Conservation (phyloP, 2,329 filamentous ascomycete species). For the Keithomyces neogunnii region DNA sequence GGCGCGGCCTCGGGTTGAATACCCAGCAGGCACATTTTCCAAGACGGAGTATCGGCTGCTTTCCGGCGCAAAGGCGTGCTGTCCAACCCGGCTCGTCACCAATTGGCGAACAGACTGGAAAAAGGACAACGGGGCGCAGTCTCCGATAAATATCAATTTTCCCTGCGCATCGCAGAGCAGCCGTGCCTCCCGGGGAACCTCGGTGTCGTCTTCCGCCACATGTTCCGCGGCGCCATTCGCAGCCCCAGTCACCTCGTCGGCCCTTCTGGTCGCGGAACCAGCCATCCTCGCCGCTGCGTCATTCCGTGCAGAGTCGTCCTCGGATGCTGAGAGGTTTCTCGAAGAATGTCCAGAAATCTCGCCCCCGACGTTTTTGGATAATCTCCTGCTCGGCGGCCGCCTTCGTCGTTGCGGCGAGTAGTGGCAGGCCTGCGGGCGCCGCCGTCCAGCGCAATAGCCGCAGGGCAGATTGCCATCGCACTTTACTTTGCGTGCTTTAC, state of each 20-base stretch:
- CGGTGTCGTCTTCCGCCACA: slow-evolving; percentile 40
- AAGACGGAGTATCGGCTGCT: slow-evolving; percentile 41
- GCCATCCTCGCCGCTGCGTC: not conserved
- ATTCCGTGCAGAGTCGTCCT: not conserved
- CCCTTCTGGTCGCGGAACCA: not conserved
- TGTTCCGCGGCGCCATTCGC: slow-evolving; percentile 5
- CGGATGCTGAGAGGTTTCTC: not conserved
- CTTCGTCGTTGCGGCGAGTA: slow-evolving; percentile 38
- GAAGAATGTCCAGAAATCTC: slow-evolving; percentile 2
- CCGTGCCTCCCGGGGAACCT: slow-evolving; percentile 44
- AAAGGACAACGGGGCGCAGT: slow-evolving; percentile 47
- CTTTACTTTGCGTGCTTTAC: slow-evolving; percentile 47
- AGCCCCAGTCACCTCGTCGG: not conserved
- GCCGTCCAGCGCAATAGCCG: slow-evolving; percentile 37
- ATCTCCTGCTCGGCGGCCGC: slow-evolving; percentile 14
- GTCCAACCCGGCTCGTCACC: slow-evolving; percentile 38
- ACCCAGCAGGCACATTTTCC: slow-evolving; percentile 30
- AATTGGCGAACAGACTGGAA: slow-evolving; percentile 47
- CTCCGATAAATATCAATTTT: slow-evolving; percentile 47
- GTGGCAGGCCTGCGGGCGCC: slow-evolving; percentile 33
- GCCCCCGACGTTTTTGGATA: slow-evolving; percentile 8
- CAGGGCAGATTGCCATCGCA: slow-evolving; percentile 47
- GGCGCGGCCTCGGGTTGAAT: slow-evolving; percentile 4
- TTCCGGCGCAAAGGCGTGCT: slow-evolving; percentile 42
- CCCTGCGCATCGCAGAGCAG: slow-evolving; percentile 43